These are phyloP conservation scores for Ascochyta fabae DNA, from an alignment of 2,329 filamentous ascomycete genomes.

Conservation along the genomic window DNA sequence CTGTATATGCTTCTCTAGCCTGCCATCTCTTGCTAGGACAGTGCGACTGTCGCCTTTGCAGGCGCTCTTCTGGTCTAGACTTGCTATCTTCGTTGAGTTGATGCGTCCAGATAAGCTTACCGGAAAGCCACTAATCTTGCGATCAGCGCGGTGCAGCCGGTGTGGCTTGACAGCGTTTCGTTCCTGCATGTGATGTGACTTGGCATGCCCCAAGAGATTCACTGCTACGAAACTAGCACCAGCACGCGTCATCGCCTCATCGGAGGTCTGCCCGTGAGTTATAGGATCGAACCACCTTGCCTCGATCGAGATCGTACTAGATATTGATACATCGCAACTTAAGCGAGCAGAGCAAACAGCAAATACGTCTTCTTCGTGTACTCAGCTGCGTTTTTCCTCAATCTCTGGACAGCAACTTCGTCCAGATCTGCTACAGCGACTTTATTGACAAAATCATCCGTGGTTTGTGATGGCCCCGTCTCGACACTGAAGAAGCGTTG, in stretches of 20 bases:
- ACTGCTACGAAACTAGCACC: not conserved
- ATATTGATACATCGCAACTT: not conserved
- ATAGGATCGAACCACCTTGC: not conserved
- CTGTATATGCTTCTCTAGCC: not conserved
- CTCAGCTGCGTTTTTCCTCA: constrained; percentile 70
- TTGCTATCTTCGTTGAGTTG: too few species aligned
- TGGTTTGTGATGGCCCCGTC: constrained; percentile 33
- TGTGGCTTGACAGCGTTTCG: not conserved
- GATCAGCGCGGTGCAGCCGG: constrained; percentile 5
- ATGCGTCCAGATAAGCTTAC: not conserved
- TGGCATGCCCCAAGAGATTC: not conserved
- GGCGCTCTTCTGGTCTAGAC: too few species aligned
- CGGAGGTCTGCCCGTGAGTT: not conserved
- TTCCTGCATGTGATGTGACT: constrained; percentile 5
- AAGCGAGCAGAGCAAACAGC: constrained; percentile 75
- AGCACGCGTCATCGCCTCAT: not conserved
- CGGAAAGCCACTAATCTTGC: not conserved
- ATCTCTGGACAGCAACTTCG: constrained; percentile 56
- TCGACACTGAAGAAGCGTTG: constrained; percentile 31
- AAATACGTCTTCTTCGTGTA: constrained; percentile 85
- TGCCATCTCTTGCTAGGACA: not conserved
- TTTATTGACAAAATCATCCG: constrained; percentile 32
- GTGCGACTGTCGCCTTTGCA: too few species aligned
- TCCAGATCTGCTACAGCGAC: constrained; percentile 56
- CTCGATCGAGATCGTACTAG: not conserved